Conservation (phyloP, 2,329 filamentous ascomycete species). For the Diaporthe vexans region DNA sequence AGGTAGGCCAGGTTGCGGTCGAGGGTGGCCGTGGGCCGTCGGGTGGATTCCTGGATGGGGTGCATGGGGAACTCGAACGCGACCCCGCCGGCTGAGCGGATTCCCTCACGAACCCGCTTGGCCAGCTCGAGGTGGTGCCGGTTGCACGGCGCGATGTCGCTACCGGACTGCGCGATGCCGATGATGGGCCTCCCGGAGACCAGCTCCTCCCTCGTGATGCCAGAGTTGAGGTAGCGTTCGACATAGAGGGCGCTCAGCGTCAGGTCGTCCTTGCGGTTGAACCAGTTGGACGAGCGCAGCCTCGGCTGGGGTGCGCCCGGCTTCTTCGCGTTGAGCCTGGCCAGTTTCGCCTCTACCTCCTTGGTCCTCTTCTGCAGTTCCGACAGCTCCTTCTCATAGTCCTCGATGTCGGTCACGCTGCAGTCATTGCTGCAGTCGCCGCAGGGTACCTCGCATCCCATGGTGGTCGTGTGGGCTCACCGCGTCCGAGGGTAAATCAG, state of each 20-base stretch:
- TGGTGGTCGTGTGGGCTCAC: background rate
- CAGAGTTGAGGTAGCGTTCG: slow-evolving; percentile 65
- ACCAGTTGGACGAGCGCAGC: slow-evolving; percentile 60
- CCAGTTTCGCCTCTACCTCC: slow-evolving; percentile 45
- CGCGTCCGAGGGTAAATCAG: too few species aligned
- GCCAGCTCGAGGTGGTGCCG: slow-evolving; percentile 63
- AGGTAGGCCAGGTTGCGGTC: slow-evolving; percentile 65
- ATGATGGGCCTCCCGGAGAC: slow-evolving; percentile 64
- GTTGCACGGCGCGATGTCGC: slow-evolving; percentile 65
- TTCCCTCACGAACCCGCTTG: slow-evolving; percentile 64
- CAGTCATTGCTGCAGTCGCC: slow-evolving; percentile 38
- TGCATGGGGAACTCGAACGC: slow-evolving; percentile 66
- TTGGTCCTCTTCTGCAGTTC: slow-evolving; percentile 43
- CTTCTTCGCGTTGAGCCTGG: slow-evolving; percentile 29
- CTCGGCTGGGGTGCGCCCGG: slow-evolving; percentile 19
- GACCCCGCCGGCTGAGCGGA: slow-evolving; percentile 62
- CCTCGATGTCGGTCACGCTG: slow-evolving; percentile 45
- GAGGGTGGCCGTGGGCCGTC: slow-evolving; percentile 62
- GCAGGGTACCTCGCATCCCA: slow-evolving; percentile 37
- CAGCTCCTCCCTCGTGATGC: slow-evolving; percentile 62
- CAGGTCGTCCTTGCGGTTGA: slow-evolving; percentile 55
- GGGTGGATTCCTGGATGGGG: slow-evolving; percentile 64
- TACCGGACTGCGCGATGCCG: slow-evolving; percentile 66
- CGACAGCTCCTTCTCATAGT: slow-evolving; percentile 46
- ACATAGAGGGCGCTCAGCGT: slow-evolving; percentile 56